Evolutionary conservation across 108 stramenopile genomes (phyloP), one percentile per base, ranked within the genome.

Genomic region (Fragilaria radians): DNA sequence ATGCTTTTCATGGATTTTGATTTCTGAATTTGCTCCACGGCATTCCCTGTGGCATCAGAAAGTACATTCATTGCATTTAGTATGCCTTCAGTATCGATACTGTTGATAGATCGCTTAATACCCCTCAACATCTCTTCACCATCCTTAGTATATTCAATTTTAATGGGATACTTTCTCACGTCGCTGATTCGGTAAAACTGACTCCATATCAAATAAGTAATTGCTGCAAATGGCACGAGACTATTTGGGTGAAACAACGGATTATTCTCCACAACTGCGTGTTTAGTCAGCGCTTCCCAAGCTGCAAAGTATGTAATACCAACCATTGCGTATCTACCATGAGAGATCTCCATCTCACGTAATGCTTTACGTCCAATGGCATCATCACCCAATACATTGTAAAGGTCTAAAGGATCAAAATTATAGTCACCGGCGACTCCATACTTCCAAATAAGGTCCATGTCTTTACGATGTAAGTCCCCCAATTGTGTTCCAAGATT

Each of bases 381-480:
- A 58, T 79, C 72, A 36, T 87, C 68, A 1, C 88, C 86, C 28
- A 83, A 73, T 0, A 59, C 56, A 1, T 59, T 65, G 59, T 89
- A 93, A 48, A 79, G 66, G 53, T 79, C 63, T 26, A 83, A 55
- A 2, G 89, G 89, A 57, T 90, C 89, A 71, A 82, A 90, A 61
- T 79, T 80, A 72, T 90, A 86, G 62, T 90, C 89, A 55, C 89
- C 89, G 27, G 88, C 72, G 42, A 91, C 86, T 26, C 89, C 89
- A 51, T 70, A 83, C 56, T 85, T 68, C 84, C 89, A 87, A 21
- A 83, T 57, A 14, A 72, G 63, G n/a, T 42, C 51, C 86, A 91
- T 83, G 48, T 86, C 89, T 28, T 59, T 74, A 29, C 58, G 21
- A 60, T 91, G 83, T 14, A 72, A 49, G 30, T 70, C 70, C 4